These are phyloP conservation scores for Paraphoma sp. DNA, from an alignment of 2,329 filamentous ascomycete species.

Conservation along the genomic window DNA sequence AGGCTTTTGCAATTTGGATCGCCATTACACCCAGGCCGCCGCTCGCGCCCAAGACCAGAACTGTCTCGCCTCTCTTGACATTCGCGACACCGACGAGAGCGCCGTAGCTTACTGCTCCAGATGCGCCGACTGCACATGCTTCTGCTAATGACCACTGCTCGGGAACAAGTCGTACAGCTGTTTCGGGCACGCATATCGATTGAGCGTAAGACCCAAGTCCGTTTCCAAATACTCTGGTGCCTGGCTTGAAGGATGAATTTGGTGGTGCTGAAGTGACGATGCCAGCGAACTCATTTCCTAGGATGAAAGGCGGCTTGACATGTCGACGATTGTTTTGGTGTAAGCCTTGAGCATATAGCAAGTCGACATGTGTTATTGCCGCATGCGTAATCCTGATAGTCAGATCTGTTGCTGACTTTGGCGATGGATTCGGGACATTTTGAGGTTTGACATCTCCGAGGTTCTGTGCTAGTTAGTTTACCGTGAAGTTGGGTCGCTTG, in stretches of 20 bases:
- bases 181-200: constrained; percentile 53
- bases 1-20: constrained; percentile 61
- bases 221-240: constrained; percentile 63
- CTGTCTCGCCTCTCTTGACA: constrained; percentile 56
- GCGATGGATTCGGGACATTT: constrained; percentile 37
- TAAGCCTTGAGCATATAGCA: constrained; percentile 63
- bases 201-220: constrained; percentile 61
- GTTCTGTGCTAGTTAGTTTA: constrained; percentile 23
- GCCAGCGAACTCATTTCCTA: constrained; percentile 69
- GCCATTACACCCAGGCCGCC: constrained; percentile 64
- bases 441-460: constrained; percentile 32
- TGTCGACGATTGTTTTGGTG: constrained; percentile 68
- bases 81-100: constrained; percentile 53
- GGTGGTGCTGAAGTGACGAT: constrained; percentile 52
- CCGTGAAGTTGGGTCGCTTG: background rate
- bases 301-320: constrained; percentile 63
- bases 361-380: constrained; percentile 67
- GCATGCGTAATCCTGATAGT: constrained; percentile 60
- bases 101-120: constrained; percentile 62
- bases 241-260: constrained; percentile 47
- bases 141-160: constrained; percentile 53
- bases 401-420: constrained; percentile 48
- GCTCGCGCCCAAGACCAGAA: constrained; percentile 63
- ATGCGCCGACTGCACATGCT: constrained; percentile 62
- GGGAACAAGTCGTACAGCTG: constrained; percentile 55